Evolutionary conservation across 73 alveolate species (phyloP).

Genomic region (Tetrahymena elliotti): DNA sequence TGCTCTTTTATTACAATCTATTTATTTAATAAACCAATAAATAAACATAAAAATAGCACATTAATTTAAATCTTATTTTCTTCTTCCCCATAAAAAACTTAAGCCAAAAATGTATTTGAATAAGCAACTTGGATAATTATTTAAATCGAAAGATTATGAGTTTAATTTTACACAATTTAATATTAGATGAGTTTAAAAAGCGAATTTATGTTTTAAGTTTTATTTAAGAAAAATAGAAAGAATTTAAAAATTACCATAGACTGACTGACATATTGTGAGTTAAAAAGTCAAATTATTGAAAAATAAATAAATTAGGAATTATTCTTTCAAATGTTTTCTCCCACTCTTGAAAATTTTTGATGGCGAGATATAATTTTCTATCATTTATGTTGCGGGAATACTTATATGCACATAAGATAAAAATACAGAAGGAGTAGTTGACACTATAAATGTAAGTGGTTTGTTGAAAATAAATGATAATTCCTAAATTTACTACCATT

Average conservation of each 20-base stretch:
- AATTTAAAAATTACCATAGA: background rate
- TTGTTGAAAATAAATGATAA: background rate
- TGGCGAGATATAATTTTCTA: background rate
- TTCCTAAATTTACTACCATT: background rate
- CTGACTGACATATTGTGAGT: background rate
- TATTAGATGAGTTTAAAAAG: background rate
- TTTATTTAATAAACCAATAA: background rate
- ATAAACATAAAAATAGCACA: background rate
- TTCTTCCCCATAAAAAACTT: no score
- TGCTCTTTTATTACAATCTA: background rate
- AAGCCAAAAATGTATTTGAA: no score
- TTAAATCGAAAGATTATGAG: no score
- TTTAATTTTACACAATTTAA: no score
- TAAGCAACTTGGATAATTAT: no score
- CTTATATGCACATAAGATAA: background rate
- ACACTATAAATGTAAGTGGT: background rate
- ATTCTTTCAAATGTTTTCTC: background rate
- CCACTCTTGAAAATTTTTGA: background rate
- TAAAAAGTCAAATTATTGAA: background rate
- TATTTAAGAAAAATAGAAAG: background rate
- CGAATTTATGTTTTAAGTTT: no score
- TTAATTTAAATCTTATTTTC: background rate
- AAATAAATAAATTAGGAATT: background rate
- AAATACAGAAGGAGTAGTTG: background rate
- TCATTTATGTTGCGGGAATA: background rate